These are phyloP conservation scores for Ananas comosus DNA, from an alignment of 176 grass and related monocot genomes.

Conservation along the genomic window DNA sequence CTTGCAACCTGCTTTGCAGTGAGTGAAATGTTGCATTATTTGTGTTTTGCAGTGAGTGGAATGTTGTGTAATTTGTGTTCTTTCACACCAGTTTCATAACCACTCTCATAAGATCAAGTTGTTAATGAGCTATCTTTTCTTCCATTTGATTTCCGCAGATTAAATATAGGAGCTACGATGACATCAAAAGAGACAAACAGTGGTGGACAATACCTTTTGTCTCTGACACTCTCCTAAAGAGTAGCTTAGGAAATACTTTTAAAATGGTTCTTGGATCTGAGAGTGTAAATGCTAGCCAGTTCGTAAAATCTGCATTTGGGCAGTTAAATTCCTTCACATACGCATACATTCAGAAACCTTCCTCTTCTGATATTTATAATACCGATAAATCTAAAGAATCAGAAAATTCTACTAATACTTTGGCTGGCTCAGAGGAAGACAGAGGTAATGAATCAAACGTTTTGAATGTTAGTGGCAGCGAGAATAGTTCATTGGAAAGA, in stretches of 20 bases:
- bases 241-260: constrained; percentile 58
- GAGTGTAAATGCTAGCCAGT: constrained; percentile 80
- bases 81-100: too few species aligned
- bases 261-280: constrained; percentile 73
- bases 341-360: constrained; percentile 43
- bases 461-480: constrained; percentile 21
- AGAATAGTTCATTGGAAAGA: constrained; percentile 14
- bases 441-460: constrained; percentile 16
- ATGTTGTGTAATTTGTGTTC: too few species aligned
- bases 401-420: constrained; percentile 25
- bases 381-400: constrained; percentile 34
- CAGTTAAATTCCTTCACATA: constrained; percentile 65
- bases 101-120: too few species aligned
- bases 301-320: constrained; percentile 86
- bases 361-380: constrained; percentile 33
- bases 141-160: constrained; percentile 32
- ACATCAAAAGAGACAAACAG: constrained; percentile 73
- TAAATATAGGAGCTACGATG: constrained; percentile 80
- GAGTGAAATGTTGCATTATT: too few species aligned
- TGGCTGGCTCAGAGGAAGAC: constrained; percentile 18
- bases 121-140: constrained; percentile 15
- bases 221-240: constrained; percentile 74
- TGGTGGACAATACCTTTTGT: constrained; percentile 91
- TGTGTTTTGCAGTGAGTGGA: too few species aligned
- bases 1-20: too few species aligned